Evolutionary conservation across 2,329 filamentous ascomycete species (phyloP).

Genomic region (Verticillium klebahnii): DNA sequence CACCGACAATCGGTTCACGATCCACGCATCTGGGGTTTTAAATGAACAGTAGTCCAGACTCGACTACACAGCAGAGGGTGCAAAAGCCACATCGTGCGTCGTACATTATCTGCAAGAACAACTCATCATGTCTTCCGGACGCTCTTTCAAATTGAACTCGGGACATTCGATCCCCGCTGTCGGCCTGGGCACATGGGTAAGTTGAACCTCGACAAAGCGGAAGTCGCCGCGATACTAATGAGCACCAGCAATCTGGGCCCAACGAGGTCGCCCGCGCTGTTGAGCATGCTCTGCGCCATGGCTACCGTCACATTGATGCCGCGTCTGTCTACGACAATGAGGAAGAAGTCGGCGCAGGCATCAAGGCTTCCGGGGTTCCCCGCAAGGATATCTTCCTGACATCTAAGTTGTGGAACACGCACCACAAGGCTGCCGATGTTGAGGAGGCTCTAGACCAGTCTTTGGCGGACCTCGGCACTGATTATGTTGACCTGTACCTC

Average conservation of each 20-base stretch:
- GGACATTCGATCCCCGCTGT: conserved; percentile 26
- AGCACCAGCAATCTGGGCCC: conserved; percentile 41
- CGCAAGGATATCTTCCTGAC: conserved; percentile 44
- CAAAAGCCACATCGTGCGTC: background rate
- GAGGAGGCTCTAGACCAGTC: conserved; percentile 22
- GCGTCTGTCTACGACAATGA: conserved; percentile 63
- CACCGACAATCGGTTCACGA: background rate
- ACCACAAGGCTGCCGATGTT: conserved; percentile 22
- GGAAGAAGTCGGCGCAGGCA: conserved; percentile 45
- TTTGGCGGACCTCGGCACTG: conserved; percentile 22
- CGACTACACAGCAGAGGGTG: conserved; percentile 7
- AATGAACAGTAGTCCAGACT: background rate
- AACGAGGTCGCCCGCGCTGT: conserved; percentile 42
- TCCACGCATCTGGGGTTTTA: background rate
- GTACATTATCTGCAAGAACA: background rate
- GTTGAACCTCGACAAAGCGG: background rate
- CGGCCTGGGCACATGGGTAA: conserved; percentile 27
- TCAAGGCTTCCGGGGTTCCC: conserved; percentile 38
- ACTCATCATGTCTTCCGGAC: conserved; percentile 17
- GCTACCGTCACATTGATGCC: conserved; percentile 58
- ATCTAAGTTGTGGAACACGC: conserved; percentile 29
- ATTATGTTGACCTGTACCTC: conserved; percentile 26
- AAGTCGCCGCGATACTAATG: background rate
- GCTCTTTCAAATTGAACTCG: conserved; percentile 23
- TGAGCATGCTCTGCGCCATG: conserved; percentile 48